Evolutionary conservation across 208 protist genomes (phyloP).

Genomic region (Leishmania tropica): DNA sequence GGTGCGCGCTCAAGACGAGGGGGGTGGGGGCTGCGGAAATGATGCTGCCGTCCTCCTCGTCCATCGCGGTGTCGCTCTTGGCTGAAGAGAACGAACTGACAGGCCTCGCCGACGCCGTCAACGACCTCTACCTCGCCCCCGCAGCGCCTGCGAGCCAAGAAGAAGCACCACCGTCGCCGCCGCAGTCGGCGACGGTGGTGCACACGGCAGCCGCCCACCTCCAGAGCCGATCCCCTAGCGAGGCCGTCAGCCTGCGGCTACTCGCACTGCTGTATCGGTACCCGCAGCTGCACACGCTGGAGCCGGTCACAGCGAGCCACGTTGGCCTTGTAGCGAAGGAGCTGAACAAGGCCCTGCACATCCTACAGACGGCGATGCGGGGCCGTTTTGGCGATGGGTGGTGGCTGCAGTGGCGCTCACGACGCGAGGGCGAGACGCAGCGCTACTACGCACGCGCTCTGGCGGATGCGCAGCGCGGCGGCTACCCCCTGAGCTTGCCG

Average conservation of each 20-base stretch:
- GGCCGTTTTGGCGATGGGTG: constrained; percentile 22
- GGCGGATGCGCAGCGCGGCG: constrained; percentile 32
- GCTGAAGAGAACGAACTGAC: not conserved
- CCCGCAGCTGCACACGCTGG: constrained; percentile 35
- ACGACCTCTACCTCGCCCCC: not conserved
- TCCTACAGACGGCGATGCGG: constrained; percentile 36
- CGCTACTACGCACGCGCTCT: constrained; percentile 39
- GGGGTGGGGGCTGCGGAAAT: constrained; percentile 14
- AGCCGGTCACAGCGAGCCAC: constrained; percentile 25
- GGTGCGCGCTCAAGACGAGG: constrained; percentile 11
- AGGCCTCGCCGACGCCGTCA: not conserved
- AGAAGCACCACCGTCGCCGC: not conserved
- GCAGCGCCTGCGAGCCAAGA: not conserved
- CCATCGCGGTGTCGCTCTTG: not conserved
- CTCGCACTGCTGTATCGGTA: constrained; percentile 38
- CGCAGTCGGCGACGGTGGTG: constrained; percentile 1
- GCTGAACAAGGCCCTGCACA: constrained; percentile 57
- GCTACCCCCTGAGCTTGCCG: not conserved
- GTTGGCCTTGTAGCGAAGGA: constrained; percentile 41
- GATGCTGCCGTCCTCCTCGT: constrained; percentile 16
- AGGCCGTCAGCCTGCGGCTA: constrained; percentile 33
- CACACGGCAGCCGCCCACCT: constrained; percentile 16
- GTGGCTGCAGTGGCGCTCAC: constrained; percentile 30
- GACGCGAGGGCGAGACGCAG: constrained; percentile 33
- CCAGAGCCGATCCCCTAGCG: constrained; percentile 21